phyloP scores from a whole-genome alignment of 148 eudicot genomes.

The Heliamphora exappendiculata region DNA sequence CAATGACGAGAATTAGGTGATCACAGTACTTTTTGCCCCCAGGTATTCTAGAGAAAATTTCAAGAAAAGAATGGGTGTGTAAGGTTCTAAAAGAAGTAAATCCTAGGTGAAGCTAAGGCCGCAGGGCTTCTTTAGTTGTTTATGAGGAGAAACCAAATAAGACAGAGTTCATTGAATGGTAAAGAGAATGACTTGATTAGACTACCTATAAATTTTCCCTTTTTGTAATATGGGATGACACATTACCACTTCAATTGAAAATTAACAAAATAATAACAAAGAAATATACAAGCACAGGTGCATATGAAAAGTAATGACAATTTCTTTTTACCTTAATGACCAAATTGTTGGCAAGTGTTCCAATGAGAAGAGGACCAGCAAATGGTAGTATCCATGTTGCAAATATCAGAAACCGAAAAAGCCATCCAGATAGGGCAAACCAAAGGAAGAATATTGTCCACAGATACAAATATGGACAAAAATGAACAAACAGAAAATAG shows the following conservation, averaged over 20 bases:
- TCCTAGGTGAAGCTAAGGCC: neutral
- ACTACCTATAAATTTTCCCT: neutral
- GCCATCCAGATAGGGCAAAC: slow-evolving; percentile 97
- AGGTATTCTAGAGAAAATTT: neutral
- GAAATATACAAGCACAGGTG: neutral
- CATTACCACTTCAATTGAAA: neutral
- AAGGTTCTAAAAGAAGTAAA: neutral
- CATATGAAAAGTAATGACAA: neutral
- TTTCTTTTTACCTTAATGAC: slow-evolving; percentile 62
- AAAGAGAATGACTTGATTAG: neutral
- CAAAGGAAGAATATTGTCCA: slow-evolving; percentile 88
- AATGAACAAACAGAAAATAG: slow-evolving; percentile 9
- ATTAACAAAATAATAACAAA: slow-evolving; percentile 5
- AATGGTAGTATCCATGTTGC: slow-evolving; percentile 81
- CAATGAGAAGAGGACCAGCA: slow-evolving; percentile 81
- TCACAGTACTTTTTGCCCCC: too few species aligned
- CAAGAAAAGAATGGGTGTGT: neutral
- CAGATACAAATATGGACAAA: slow-evolving; percentile 12
- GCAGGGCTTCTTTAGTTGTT: neutral
- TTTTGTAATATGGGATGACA: neutral
- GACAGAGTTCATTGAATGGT: neutral
- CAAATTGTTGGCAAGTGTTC: slow-evolving; percentile 67
- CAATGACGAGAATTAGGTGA: too few species aligned
- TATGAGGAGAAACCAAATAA: neutral
- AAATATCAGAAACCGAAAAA: slow-evolving; percentile 68